Conservation (phyloP, 306 rosid species). For the Myrica gale region DNA sequence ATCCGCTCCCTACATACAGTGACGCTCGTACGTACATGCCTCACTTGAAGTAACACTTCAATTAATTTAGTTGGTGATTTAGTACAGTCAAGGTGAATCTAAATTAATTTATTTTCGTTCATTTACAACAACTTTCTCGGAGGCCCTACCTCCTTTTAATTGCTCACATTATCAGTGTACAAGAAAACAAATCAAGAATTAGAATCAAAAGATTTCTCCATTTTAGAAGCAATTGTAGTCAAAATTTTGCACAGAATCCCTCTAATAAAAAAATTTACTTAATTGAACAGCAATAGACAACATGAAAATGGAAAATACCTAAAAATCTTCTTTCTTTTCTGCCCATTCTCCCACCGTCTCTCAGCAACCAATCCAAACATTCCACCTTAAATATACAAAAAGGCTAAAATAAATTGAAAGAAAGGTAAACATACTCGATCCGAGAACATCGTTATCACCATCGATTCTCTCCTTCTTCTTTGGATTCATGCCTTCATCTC, state of each 20-base stretch:
- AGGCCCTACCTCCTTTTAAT: neutral
- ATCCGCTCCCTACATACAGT: conserved; percentile 62
- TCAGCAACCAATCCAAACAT: neutral
- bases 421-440: conserved; percentile 59
- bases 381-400: neutral
- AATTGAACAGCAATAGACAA: neutral
- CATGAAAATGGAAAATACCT: neutral
- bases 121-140: neutral
- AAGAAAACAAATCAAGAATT: neutral
- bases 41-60: neutral
- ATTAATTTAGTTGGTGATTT: too few relatives aligned
- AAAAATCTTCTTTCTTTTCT: neutral
- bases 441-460: neutral
- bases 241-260: neutral
- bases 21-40: neutral
- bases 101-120: neutral
- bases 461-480: too few relatives aligned
- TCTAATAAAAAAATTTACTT: conserved; percentile 1
- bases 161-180: neutral
- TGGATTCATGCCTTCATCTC: too few relatives aligned
- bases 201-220: neutral
- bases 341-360: neutral
- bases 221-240: neutral
- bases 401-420: neutral
- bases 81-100: neutral